These are phyloP conservation scores for Aureobasidium sp. DNA, from an alignment of 2,329 filamentous ascomycete species.

Conservation along the genomic window DNA sequence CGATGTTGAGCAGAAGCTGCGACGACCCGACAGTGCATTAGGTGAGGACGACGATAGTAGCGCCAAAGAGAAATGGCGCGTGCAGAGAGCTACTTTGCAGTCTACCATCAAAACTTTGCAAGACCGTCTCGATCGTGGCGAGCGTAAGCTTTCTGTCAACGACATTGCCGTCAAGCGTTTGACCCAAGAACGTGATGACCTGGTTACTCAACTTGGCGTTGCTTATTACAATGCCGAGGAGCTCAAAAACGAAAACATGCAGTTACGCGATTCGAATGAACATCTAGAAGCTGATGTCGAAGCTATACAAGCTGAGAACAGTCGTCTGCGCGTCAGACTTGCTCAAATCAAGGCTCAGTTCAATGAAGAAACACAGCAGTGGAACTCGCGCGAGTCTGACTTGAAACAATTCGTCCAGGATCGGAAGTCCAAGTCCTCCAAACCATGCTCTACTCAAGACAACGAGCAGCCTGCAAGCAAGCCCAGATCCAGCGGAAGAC, in stretches of 20 bases:
- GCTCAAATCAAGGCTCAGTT: constrained; percentile 35
- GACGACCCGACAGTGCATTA: constrained; percentile 38
- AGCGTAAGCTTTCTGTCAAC: constrained; percentile 52
- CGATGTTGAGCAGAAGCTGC: constrained; percentile 30
- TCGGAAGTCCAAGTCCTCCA: background rate
- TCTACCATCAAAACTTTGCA: constrained; percentile 52
- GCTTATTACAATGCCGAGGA: constrained; percentile 52
- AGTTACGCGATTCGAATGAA: constrained; percentile 82
- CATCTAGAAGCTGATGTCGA: constrained; percentile 78
- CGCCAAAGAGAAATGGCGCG: constrained; percentile 28
- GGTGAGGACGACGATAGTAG: constrained; percentile 41
- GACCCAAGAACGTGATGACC: constrained; percentile 55
- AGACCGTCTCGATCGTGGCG: constrained; percentile 52
- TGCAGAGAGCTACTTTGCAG: constrained; percentile 47
- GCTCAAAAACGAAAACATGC: constrained; percentile 42
- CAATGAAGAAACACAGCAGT: constrained; percentile 34
- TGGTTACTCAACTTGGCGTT: constrained; percentile 52
- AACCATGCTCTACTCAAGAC: background rate
- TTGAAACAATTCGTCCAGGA: background rate
- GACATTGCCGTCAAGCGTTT: constrained; percentile 57
- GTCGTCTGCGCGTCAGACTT: constrained; percentile 31
- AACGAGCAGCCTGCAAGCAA: background rate
- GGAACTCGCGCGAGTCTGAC: constrained; percentile 12
- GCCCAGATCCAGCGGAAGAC: background rate
- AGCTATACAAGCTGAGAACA: constrained; percentile 31